Percentiles rank a stretch among this genome's conserved stretches.
Conservation (phyloP, 164 flowering plant species). For the Magnolia kwangsiensis region DNA sequence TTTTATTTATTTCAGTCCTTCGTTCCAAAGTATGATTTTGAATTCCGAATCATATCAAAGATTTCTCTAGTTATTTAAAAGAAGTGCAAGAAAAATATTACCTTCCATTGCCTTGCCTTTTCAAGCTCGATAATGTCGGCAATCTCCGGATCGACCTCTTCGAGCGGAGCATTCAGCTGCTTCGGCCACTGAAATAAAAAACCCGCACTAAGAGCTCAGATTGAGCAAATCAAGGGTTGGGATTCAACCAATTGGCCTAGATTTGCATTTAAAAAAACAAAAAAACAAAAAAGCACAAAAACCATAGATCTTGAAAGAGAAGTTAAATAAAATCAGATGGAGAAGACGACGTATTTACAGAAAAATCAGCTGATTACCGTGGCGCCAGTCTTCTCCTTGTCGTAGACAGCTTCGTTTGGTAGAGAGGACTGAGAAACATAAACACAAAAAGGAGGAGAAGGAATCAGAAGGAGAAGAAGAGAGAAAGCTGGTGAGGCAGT, state of each 20-base stretch:
- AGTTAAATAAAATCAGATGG: slow-evolving; percentile 35
- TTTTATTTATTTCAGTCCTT: neutral
- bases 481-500: slow-evolving; percentile 28
- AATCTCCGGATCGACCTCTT: slow-evolving; percentile 87
- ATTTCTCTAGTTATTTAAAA: neutral
- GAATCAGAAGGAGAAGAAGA: neutral
- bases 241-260: neutral
- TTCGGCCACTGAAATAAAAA: slow-evolving; percentile 84
- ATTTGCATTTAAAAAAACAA: no score
- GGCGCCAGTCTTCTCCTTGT: slow-evolving; percentile 64
- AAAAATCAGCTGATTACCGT: slow-evolving; percentile 35
- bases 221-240: neutral
- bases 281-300: neutral
- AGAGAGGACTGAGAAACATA: slow-evolving; percentile 61
- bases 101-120: slow-evolving; percentile 99
- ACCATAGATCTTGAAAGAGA: no score
- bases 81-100: slow-evolving; percentile 10
- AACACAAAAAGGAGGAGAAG: neutral
- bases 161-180: slow-evolving; percentile 86
- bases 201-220: neutral
- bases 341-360: neutral
- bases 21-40: neutral
- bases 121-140: slow-evolving; percentile 95
- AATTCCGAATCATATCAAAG: neutral
- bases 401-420: slow-evolving; percentile 74